These are phyloP conservation scores for Penicillium paradoxum DNA, from an alignment of 495 filamentous ascomycete species.

Conservation along the genomic window DNA sequence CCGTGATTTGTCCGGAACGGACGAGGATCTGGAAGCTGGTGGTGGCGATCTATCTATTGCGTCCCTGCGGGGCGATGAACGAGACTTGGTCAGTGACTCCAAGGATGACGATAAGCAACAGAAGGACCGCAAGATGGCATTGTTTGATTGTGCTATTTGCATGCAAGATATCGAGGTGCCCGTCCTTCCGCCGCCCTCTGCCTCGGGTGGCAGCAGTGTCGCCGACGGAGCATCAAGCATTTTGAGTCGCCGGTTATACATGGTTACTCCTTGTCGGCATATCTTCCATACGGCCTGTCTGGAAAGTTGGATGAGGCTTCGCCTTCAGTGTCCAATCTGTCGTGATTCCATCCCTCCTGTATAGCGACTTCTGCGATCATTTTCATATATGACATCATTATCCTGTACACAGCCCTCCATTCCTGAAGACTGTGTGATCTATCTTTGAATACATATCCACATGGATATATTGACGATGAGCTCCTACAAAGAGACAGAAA, in stretches of 20 bases:
- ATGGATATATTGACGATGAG: not conserved
- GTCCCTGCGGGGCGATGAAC: constrained; percentile 41
- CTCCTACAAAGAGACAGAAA: not conserved
- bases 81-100: constrained; percentile 34
- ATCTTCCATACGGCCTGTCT: constrained; percentile 92
- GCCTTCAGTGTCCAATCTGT: constrained; percentile 94
- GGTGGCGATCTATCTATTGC: constrained; percentile 67
- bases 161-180: constrained; percentile 87
- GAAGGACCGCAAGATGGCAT: constrained; percentile 49
- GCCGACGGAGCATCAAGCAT: constrained; percentile 61
- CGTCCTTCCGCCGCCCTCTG: constrained; percentile 57
- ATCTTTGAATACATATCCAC: not conserved
- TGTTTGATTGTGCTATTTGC: constrained; percentile 93
- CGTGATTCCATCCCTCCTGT: constrained; percentile 82
- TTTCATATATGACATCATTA: constrained; percentile 3
- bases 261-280: constrained; percentile 96
- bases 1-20: constrained; percentile 50
- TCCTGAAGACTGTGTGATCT: not conserved
- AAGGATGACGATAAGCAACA: constrained; percentile 36
- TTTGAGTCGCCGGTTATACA: constrained; percentile 75
- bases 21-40: constrained; percentile 68
- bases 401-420: constrained; percentile 3
- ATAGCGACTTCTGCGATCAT: constrained; percentile 32
- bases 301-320: constrained; percentile 92
- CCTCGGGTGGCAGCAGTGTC: constrained; percentile 41